These are phyloP conservation scores for Penicillium robsamsonii DNA, from an alignment of 495 filamentous ascomycete species.

Conservation along the genomic window DNA sequence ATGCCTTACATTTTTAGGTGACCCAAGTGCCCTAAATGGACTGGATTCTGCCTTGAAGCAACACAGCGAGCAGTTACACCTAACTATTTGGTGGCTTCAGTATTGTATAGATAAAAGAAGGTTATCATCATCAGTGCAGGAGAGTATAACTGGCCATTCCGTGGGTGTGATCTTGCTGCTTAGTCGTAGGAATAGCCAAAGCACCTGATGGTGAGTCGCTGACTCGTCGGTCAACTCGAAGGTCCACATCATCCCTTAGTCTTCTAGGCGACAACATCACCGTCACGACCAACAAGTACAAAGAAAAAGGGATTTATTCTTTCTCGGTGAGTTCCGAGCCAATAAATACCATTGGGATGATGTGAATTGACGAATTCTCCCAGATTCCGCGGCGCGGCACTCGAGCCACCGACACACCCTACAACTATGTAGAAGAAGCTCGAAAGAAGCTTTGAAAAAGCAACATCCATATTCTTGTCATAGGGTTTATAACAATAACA, in stretches of 20 bases:
- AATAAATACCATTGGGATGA: not conserved
- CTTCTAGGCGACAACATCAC: not conserved
- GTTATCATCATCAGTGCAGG: not conserved
- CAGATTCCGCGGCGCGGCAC: not conserved
- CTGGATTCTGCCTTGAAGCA: not conserved
- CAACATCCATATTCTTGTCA: not conserved
- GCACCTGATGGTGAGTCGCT: not conserved
- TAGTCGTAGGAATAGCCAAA: not conserved
- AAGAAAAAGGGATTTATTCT: not conserved
- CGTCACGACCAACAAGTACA: not conserved
- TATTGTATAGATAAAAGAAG: not conserved
- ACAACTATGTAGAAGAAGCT: not conserved
- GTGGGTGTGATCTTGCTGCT: not conserved
- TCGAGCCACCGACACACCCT: not conserved
- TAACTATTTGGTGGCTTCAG: not conserved
- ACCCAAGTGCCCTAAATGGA: not conserved
- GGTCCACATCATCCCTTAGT: not conserved
- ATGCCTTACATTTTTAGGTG: not conserved
- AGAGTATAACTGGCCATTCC: not conserved
- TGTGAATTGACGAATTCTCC: not conserved
- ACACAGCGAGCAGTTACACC: not conserved
- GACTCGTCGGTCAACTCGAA: not conserved
- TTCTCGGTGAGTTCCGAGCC: not conserved
- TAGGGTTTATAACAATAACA: not conserved
- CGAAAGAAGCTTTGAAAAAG: conserved; percentile 10